Percentiles rank a stretch among this genome's conserved stretches.
Conservation (phyloP, 805 yeast species). For the Saccharomycopsis sp. region DNA sequence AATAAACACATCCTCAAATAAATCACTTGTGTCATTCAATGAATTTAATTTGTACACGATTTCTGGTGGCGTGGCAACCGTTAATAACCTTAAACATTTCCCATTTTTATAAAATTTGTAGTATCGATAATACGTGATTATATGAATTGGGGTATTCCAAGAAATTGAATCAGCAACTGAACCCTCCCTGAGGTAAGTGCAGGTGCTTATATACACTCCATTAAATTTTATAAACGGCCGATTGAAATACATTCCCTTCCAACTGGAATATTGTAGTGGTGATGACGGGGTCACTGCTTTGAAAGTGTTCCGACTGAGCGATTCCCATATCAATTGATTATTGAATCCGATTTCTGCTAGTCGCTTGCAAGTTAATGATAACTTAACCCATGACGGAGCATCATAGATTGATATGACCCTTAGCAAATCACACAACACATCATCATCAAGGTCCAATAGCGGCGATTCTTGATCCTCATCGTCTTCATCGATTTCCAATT, state of each 20-base stretch:
- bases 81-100: slow-evolving; percentile 56
- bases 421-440: slow-evolving; percentile 47
- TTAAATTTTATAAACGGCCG: slow-evolving; percentile 75
- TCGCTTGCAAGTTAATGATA: slow-evolving; percentile 52
- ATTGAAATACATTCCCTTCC: slow-evolving; percentile 46
- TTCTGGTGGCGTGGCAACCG: slow-evolving; percentile 62
- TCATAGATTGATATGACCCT: slow-evolving; percentile 38
- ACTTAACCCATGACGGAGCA: slow-evolving; percentile 60
- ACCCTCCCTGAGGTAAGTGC: slow-evolving; percentile 81
- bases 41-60: slow-evolving; percentile 56
- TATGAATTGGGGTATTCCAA: slow-evolving; percentile 70
- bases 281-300: slow-evolving; percentile 4
- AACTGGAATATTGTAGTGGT: slow-evolving; percentile 23
- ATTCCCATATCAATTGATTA: slow-evolving; percentile 15
- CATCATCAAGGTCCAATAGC: slow-evolving; percentile 47
- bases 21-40: slow-evolving; percentile 26
- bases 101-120: slow-evolving; percentile 78
- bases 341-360: slow-evolving; percentile 25
- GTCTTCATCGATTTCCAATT: slow-evolving; percentile 19
- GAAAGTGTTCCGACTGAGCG: slow-evolving; percentile 3
- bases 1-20: slow-evolving; percentile 32
- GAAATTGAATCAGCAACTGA: slow-evolving; percentile 56
- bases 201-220: slow-evolving; percentile 82
- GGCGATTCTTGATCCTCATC: slow-evolving; percentile 33
- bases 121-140: slow-evolving; percentile 85